Evolutionary conservation across 1,284 basidiomycete genomes (phyloP), one percentile per base, ranked within the genome.

Genomic region (Ustilago curta): DNA sequence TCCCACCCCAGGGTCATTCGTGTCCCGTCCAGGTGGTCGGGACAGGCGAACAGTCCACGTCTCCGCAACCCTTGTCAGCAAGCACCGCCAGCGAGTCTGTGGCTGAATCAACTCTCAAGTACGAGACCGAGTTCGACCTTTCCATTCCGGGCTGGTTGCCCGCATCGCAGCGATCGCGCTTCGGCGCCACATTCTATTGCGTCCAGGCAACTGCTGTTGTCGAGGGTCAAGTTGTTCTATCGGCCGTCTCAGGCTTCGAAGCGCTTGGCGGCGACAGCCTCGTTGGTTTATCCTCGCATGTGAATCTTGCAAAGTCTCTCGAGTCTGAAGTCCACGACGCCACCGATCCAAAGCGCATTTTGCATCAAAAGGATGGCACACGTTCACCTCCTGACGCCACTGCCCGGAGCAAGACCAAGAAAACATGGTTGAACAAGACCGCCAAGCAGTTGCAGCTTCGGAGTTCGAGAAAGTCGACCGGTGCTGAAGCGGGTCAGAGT

Each of bases 81-180:
- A 25, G n/a, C 18, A n/a, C 27, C 31, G 44, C 35, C 0, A 16
- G 27, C 31, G 14, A 18, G 27, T 19, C 42, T 8, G 40, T 32
- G 23, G 16, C n/a, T 31, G 52, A 60, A 32, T 23, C 50, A n/a
- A 19, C 59, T 9, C 47, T 76, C 57, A 66, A 66, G 49, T 82
- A 81, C 54, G 82, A 84, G 59, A 76, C 78, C 42, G 77, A 79
- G 25, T 84, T 84, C 47, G 81, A 84, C 45, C 63, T 84, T 21
- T 77, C 77, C 27, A 57, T 80, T 12, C 83, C 83, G 2, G 83
- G 83, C 16, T 84, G 83, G 82, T 56, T 84, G 11, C 83, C 83
- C 4, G 80, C 76, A n/a, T 81, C 77, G 12, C 60, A 81, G 23
- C 63, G 64, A n/a, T 73, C 82, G 12, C 77, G 81, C 11, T 80